Base-by-base conservation (phyloP, 805 yeast genomes). In the Wickerhamiella musiphila region DNA sequence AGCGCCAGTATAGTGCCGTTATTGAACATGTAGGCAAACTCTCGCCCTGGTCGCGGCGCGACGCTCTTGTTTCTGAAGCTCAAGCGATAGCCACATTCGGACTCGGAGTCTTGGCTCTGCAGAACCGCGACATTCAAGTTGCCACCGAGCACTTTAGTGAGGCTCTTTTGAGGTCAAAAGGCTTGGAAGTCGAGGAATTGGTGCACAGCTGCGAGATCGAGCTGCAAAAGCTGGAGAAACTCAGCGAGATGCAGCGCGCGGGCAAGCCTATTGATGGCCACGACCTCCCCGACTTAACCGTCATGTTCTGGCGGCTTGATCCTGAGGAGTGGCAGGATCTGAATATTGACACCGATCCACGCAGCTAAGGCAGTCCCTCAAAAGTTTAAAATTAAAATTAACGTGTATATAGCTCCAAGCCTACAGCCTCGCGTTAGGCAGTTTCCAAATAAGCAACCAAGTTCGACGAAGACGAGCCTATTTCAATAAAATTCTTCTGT, bases 81-180 rank as follows among this genome's bases (percentile, higher is more conserved):
- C 70, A 77, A 26, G 90, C 92, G 0, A 60, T 84, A 49, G 71
- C 93, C 1, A 70, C 82, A 0, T 84, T 78, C 48, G 92, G 94
- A 0, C 59, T 79, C 25, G 96, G 94, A 2, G 92, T 83, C 4
- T 63, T 81, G 8, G 63, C 68, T 27, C 53, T 75, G n/a, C 79
- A 78, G 43, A 47, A 60, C 28, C 67, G 73, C 1, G 56, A 72
- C 8, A 59, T 66, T 35, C 63, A 60, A 2, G 54, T 62, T 34
- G 83, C 93, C 0, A 70, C 67, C 40, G 59, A 70, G 26, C 56
- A 67, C 18, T 57, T 84, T 29, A 58, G 73, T 5, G 83, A 78
- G 48, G 71, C 93, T 0, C 63, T 79, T 21, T 61, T 70, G 17
- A 60, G 82, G 37, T 83, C 92, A 1, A 63, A 65, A 42, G 74